A percentile compares a stretch with the other conserved stretches of the same genome.
Conservation (phyloP, 225 moss, liverwort and hornwort genomes). For the Straminergon stramineum region DNA sequence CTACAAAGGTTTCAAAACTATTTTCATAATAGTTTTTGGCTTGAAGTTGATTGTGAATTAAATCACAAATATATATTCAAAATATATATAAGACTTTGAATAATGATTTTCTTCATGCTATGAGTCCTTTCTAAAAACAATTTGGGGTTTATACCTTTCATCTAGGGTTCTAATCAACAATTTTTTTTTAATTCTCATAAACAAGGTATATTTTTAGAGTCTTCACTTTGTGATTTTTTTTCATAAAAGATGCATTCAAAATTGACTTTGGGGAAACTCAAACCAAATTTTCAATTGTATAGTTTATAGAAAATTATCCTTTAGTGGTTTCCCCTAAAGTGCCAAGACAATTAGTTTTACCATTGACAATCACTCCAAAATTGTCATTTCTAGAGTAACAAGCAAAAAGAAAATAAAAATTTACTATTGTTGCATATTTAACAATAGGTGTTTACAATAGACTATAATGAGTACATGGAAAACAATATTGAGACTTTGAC, state of each 20-base stretch:
- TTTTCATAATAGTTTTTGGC: background rate
- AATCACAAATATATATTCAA: background rate
- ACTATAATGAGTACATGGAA: background rate
- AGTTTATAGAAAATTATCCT: background rate
- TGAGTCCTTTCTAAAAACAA: background rate
- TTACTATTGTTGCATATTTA: background rate
- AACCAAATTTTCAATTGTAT: background rate
- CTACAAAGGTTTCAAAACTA: background rate
- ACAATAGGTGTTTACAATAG: accelerated
- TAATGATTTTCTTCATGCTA: accelerated
- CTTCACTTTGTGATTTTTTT: background rate
- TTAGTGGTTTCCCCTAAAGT: background rate
- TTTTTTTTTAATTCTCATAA: background rate
- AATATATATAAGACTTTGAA: background rate
- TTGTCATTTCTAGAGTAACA: background rate
- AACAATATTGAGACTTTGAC: background rate
- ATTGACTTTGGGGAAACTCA: background rate
- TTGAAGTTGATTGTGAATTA: background rate
- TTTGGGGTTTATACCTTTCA: background rate
- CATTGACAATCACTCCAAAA: background rate
- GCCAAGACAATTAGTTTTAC: background rate
- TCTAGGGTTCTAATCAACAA: background rate
- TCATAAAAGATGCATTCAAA: background rate
- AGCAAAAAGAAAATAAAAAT: background rate
- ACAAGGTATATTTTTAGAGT: accelerated